These are phyloP conservation scores for Metarhizium humberi DNA, from an alignment of 2,329 filamentous ascomycete species.

Conservation along the genomic window DNA sequence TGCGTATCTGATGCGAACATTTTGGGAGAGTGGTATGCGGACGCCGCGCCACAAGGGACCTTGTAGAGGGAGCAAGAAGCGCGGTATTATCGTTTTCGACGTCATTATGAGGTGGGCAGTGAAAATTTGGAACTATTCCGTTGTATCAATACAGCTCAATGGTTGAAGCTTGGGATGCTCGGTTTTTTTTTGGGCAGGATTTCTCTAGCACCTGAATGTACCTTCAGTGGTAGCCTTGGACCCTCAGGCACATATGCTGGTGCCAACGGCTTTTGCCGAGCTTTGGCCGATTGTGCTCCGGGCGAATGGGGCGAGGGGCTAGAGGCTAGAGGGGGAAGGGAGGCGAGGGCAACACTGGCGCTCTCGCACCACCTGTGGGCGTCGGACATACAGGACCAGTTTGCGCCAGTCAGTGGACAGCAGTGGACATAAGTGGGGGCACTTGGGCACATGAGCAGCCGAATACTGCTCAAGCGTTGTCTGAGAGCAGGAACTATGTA, in stretches of 20 bases:
- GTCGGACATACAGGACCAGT: too few relatives aligned
- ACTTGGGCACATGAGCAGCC: not conserved
- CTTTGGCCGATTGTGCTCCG: constrained; percentile 6
- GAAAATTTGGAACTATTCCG: not conserved
- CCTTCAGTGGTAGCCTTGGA: constrained; percentile 1
- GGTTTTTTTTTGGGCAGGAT: not conserved
- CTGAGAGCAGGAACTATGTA: too few relatives aligned
- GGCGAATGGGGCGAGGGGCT: not conserved
- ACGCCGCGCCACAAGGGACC: constrained; percentile 44
- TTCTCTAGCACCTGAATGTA: too few relatives aligned
- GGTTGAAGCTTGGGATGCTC: not conserved
- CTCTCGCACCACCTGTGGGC: too few relatives aligned
- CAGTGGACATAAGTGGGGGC: not conserved
- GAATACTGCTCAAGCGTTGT: not conserved
- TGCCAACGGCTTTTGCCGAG: constrained; percentile 8
- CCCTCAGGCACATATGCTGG: constrained; percentile 1
- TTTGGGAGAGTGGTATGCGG: constrained; percentile 24
- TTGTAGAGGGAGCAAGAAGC: constrained; percentile 58
- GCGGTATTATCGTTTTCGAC: constrained; percentile 47
- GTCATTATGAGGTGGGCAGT: constrained; percentile 25
- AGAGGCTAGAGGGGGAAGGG: too few relatives aligned
- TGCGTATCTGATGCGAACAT: constrained; percentile 25
- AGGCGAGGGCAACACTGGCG: too few relatives aligned
- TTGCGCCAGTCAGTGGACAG: too few relatives aligned
- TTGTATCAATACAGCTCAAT: not conserved